Base-by-base conservation (phyloP, 2,329 filamentous ascomycete genomes). In the Pseudopyrenochaeta lycopersici region DNA sequence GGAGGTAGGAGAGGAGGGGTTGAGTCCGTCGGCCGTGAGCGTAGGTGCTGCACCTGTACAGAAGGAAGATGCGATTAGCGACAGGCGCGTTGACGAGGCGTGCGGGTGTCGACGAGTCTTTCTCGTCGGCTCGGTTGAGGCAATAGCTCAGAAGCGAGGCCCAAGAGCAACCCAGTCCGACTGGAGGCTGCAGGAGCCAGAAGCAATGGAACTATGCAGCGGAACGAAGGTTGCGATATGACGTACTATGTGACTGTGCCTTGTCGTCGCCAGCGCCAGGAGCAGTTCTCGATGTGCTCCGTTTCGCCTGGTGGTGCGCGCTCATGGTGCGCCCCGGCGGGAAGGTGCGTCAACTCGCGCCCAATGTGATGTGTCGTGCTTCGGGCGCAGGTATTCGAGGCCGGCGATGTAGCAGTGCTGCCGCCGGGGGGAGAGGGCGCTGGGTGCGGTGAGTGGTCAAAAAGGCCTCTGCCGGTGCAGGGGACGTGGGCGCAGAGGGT, bases 271-370 rank as follows among this genome's bases (percentile, higher is more conserved):
- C 54, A 48, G 61, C 52, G 52, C 68, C 62, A 53, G 67, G 65
- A 56, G 69, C 71, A 29, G 67, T 63, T 62, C 67, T 72, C 42
- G 72, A 73, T 59, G 68, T 71, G 66, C 72, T 76, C 67, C 67
- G 71, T 64, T 65, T 70, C 52, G 64, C 67, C 63, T 71, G 66
- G 59, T 60, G 65, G 56, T 66, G 66, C 70, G 72, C 74, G 71
- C 72, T 76, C 75, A 77, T 77, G 43, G 63, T 76, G 74, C 73
- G 74, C 74, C 67, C 67, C 63, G 52, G 70, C 65, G 61, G 53
- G 49, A 67, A 52, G 42, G 52, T 56, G 60, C 40, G 60, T 69
- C 70, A 65, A 60, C 54, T 64, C 47, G 63, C 51, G 62, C 47
- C 65, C 66, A 70, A 64, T 67, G 56, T 54, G 39, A 46, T 36